These are phyloP conservation scores for Cyanophora paradoxa DNA, from an alignment of 78 protist species.

Conservation along the genomic window DNA sequence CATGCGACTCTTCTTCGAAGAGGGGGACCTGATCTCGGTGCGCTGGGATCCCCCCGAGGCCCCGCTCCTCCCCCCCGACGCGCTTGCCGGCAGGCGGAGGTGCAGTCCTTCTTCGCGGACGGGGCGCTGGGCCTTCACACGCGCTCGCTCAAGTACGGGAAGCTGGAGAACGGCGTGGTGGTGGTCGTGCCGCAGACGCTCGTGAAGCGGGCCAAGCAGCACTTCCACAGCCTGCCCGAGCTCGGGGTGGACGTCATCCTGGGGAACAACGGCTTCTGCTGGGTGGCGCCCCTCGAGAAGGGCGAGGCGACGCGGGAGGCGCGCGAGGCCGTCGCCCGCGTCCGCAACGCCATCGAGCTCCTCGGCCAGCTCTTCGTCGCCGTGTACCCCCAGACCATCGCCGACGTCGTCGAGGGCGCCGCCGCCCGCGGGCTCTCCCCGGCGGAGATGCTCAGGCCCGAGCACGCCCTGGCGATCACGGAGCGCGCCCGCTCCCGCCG, in stretches of 20 bases:
- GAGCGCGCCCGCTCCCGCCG: too few relatives aligned
- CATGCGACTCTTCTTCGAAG: constrained; percentile 7
- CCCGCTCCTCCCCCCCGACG: too few relatives aligned
- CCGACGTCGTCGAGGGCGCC: too few relatives aligned
- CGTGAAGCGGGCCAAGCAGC: constrained; percentile 25
- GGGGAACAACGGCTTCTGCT: constrained; percentile 8
- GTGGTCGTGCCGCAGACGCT: not conserved
- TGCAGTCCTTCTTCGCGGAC: constrained; percentile 7
- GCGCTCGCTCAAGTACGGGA: constrained; percentile 28
- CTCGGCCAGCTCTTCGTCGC: not conserved
- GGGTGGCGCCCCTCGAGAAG: not conserved
- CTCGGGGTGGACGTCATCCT: constrained; percentile 4
- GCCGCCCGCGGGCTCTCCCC: too few relatives aligned
- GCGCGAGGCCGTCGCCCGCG: not conserved
- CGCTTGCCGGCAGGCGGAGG: not conserved
- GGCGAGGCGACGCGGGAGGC: not conserved
- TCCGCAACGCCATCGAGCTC: not conserved
- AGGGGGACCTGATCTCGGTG: not conserved
- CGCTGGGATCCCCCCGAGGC: not conserved
- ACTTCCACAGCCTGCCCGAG: constrained; percentile 7
- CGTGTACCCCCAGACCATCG: not conserved
- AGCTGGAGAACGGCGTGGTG: not conserved
- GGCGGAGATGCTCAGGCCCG: too few relatives aligned
- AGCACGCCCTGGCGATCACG: too few relatives aligned
- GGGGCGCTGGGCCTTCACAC: constrained; percentile 32